These are phyloP conservation scores for Priceomyces castillae DNA, from an alignment of 805 yeast genomes.

Conservation along the genomic window DNA sequence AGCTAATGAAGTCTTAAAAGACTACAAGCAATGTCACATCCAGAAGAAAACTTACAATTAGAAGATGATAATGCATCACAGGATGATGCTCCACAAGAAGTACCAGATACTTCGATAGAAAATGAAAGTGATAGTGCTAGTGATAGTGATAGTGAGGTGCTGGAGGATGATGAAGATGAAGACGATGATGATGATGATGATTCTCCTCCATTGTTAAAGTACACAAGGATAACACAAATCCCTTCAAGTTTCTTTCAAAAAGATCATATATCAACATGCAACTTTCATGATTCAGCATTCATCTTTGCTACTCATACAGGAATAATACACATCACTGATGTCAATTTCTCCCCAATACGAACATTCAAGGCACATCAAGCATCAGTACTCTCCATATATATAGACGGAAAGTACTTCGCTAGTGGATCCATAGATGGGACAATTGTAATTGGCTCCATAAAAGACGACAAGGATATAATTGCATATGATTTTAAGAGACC, in stretches of 20 bases:
- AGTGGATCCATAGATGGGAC: slow-evolving; percentile 95
- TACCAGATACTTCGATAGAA: background rate
- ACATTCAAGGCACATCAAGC: slow-evolving; percentile 85
- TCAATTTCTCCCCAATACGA: slow-evolving; percentile 59
- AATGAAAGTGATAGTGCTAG: slow-evolving; percentile 6
- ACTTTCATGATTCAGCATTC: slow-evolving; percentile 56
- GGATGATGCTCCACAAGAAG: slow-evolving; percentile 2
- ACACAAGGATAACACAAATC: slow-evolving; percentile 63
- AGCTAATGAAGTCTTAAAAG: background rate
- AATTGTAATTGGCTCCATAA: slow-evolving; percentile 71
- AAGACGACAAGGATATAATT: slow-evolving; percentile 58
- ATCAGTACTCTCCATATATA: slow-evolving; percentile 68
- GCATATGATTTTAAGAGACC: slow-evolving; percentile 87
- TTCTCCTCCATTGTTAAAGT: slow-evolving; percentile 72
- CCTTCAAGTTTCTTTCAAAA: slow-evolving; percentile 68
- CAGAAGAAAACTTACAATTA: background rate
- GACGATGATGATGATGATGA: slow-evolving; percentile 40
- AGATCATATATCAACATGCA: slow-evolving; percentile 76
- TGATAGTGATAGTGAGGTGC: slow-evolving; percentile 7
- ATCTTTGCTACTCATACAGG: slow-evolving; percentile 93
- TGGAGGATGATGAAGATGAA: slow-evolving; percentile 9
- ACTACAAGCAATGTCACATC: background rate
- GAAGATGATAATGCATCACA: background rate
- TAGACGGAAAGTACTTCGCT: slow-evolving; percentile 74
- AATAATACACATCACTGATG: slow-evolving; percentile 60